Base-by-base conservation (phyloP, 768 basidiomycete species). In the Melanogaster broomeanus region DNA sequence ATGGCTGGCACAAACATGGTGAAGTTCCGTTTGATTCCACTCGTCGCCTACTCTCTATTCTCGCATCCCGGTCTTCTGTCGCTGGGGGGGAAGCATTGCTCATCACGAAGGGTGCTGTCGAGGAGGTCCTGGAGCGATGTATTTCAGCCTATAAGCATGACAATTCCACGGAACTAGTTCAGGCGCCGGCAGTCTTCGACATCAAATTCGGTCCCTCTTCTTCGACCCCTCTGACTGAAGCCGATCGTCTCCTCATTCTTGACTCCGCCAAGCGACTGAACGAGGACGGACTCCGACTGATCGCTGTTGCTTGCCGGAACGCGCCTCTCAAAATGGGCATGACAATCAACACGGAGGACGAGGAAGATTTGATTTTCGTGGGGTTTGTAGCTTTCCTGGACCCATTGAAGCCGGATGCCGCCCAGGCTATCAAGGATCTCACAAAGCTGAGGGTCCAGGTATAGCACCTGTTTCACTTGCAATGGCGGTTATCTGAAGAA, bases 11-110 rank as follows among this genome's bases (percentile, higher is more conserved):
- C 48, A 71, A 71, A 54, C 51, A 70, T 1, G 64, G 67, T 6
- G 69, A 71, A 57, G 65, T 71, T 53, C 69, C 69, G 21, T 71
- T 71, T 34, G 71, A 70, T 48, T 72, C 71, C 12, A 55, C 71
- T 6, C 67, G 71, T 42, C 69, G 71, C 34, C 61, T 70, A 53
- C 69, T 70, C 28, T 71, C 69, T 18, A 30, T 70, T 15, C 67
- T 70, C 2, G 64, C 74, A 2, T 70, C 70, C 66, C 47, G n/a
- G 18, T 33, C 42, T 19, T 56, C 51, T 38, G 28, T 21, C 8
- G 31, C 25, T 19, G 48, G 52, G 18, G 58, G 34, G 16, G 66
- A 64, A 24, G 61, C 61, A 4, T 25, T 70, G 22, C 41, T 68
- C 2, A 55, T 68, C 34, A 69, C 66, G 22, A 68, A 68, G 28